Base-by-base conservation (phyloP, 163 green algal genomes). In the Volvox carteri region DNA sequence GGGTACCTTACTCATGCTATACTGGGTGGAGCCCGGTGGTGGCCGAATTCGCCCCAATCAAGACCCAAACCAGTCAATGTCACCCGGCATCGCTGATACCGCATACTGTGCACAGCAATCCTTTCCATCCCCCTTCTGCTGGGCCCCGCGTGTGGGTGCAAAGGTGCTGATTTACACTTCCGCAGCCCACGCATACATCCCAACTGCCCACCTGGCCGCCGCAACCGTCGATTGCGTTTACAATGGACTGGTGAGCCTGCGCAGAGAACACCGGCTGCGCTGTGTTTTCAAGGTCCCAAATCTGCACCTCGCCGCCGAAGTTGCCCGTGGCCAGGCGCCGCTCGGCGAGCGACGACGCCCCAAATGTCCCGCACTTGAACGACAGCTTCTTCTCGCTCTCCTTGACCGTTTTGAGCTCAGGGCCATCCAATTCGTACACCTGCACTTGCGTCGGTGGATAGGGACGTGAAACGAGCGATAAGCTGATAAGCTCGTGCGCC, bases 291-390 rank as follows among this genome's bases (percentile, higher is more conserved):
- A 94, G 83, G 83, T 94, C 91, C 91, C 91, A 94, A 28, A 94
- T 91, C 86, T 94, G 87, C 72, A 98, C 87, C 72, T 93, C 78
- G 7, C 95, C 96, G 11, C 90, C 86, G 72, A 98, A 97, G 88
- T 95, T 96, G 65, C 97, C 97, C 0, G 95, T 96, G 8, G 96
- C 96, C 7, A 98, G 84, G 1, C 92, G 87, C 0, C 95, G 92
- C n/a, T 97, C 92, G 6, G 84, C 44, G 8, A 96, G 33, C 1
- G 87, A 92, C 19, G 93, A 96, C 5, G 96, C 95, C 12, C 95
- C 96, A 92, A 98, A 98, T 4, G 90, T 96, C 28, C 94, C 95
- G 77, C 96, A 98, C 67, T 97, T 98, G 79, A 98, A 96, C 18
- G 86, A 79, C 7, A 77, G 60, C 14, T 91, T 90, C 84, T 94